phyloP scores from a whole-genome alignment of 169 alveolate genomes.

The Plasmodium adleri region DNA sequence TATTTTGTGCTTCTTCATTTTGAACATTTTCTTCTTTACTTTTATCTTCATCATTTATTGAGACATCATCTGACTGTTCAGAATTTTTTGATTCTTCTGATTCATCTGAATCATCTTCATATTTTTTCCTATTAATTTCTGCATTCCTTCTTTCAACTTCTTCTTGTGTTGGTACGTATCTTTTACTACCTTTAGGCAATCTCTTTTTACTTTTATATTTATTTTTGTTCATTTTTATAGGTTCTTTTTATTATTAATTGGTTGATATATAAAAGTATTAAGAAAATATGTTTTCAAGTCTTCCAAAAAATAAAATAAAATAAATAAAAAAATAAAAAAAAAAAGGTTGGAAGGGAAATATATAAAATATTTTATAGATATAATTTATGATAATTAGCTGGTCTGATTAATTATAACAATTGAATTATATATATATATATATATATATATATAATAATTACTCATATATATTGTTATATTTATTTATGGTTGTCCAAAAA shows the following conservation, averaged over 20 bases:
- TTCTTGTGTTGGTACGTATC: slow-evolving; percentile 68
- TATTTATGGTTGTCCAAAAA: too few relatives aligned
- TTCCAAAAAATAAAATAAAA: background rate
- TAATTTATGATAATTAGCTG: too few relatives aligned
- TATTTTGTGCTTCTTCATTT: background rate
- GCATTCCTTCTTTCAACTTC: slow-evolving; percentile 69
- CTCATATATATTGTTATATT: too few relatives aligned
- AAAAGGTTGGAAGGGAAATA: too few relatives aligned
- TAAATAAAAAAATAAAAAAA: background rate
- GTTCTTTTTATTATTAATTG: background rate
- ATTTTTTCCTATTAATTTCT: slow-evolving; percentile 45
- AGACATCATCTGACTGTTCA: background rate
- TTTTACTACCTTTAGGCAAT: slow-evolving; percentile 39
- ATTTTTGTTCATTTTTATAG: slow-evolving; percentile 22
- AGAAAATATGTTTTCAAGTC: background rate
- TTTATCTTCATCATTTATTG: background rate
- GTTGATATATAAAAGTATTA: background rate
- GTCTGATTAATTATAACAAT: too few relatives aligned
- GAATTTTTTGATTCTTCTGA: background rate
- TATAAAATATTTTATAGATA: too few relatives aligned
- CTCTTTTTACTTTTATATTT: slow-evolving; percentile 38
- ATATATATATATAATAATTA: too few relatives aligned
- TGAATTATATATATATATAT: too few relatives aligned
- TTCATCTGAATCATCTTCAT: slow-evolving; percentile 14
- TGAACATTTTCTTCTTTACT: background rate